Evolutionary conservation across 768 basidiomycete species (phyloP), one percentile per base, ranked within the genome.

Genomic region (Obba rivulosa): DNA sequence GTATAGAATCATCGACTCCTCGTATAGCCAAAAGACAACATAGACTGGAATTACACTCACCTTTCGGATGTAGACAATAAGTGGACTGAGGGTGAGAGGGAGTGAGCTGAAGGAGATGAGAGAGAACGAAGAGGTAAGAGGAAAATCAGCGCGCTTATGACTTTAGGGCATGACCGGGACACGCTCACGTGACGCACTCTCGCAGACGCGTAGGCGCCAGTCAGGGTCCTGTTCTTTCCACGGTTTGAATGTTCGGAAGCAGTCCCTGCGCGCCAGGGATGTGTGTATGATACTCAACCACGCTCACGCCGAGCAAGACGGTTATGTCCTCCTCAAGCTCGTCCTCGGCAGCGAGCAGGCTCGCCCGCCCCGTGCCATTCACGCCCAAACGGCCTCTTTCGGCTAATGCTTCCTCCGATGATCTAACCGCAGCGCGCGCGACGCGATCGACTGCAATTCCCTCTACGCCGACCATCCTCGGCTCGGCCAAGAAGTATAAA

Each of bases 401-500:
- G 24, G 61, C 63, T 24, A 49, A 58, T 8, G 57, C 68, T 63
- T 66, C 18, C 62, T 50, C 59, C 59, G 35, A 62, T 28, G 63
- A 62, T 44, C 50, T 37, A 25, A 28, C 49, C 20, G 47, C 57
- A 28, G 51, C 50, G 14, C 67, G 71, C 34, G 54, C 73, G 0
- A 46, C 70, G 17, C 66, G 65, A n/a, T 54, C 69, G 36, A 63
- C 67, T 2, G 28, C 28, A 5, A 13, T 31, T 13, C 28, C 28
- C 28, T 5, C 28, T 7, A 70, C 69, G 0, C 64, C 69, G 10
- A 68, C 67, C 43, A 45, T 66, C n/a, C 64, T 69, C 22, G 57
- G 25, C 17, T 76, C 80, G 8, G 65, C 75, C 57, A 85, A 82
- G 71, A 83, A 83, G 61, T 85, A 83, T 69, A 86, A 83, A 58